Percentiles rank a stretch among this genome's conserved stretches.
These are phyloP conservation scores for Trapa bicornis DNA, from an alignment of 345 rosid genomes.

Conservation along the genomic window DNA sequence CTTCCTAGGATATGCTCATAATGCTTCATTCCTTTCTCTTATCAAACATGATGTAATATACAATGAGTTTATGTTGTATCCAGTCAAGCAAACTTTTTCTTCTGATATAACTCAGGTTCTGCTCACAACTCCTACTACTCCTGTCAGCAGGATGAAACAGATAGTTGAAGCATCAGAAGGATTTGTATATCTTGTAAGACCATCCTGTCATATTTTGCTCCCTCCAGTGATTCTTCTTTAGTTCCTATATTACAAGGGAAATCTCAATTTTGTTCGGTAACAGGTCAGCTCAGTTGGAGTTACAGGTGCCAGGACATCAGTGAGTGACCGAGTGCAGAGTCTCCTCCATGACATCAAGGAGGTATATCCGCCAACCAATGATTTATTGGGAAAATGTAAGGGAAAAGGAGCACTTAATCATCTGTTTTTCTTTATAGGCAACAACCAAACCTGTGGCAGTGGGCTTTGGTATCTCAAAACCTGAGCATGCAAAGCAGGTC, in stretches of 20 bases:
- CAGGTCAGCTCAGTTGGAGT: slow-evolving; percentile 88
- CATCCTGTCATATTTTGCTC: background rate
- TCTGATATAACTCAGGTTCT: slow-evolving; percentile 43
- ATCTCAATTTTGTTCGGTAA: background rate
- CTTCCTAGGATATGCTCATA: background rate
- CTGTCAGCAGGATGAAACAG: slow-evolving; percentile 56
- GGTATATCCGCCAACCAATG: slow-evolving; percentile 14
- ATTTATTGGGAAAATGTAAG: no score
- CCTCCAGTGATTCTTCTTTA: background rate
- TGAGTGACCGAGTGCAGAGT: slow-evolving; percentile 46
- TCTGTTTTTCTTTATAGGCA: slow-evolving; percentile 17
- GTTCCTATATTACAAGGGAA: background rate
- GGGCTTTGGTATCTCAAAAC: slow-evolving; percentile 76
- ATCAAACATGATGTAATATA: background rate
- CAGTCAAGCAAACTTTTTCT: background rate
- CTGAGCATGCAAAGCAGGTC: slow-evolving; percentile 76
- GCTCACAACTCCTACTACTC: slow-evolving; percentile 80
- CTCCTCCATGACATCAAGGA: slow-evolving; percentile 62
- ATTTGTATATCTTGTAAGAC: slow-evolving; percentile 75
- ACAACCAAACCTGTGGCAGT: slow-evolving; percentile 68
- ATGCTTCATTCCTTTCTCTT: background rate
- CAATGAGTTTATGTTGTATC: background rate
- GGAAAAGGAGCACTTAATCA: background rate
- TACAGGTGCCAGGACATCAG: slow-evolving; percentile 73
- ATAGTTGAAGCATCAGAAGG: slow-evolving; percentile 81